A percentile compares a stretch with the other conserved stretches of the same genome.
These are phyloP conservation scores for Sclerotinia subarctica DNA, from an alignment of 2,329 filamentous ascomycete species.

Conservation along the genomic window DNA sequence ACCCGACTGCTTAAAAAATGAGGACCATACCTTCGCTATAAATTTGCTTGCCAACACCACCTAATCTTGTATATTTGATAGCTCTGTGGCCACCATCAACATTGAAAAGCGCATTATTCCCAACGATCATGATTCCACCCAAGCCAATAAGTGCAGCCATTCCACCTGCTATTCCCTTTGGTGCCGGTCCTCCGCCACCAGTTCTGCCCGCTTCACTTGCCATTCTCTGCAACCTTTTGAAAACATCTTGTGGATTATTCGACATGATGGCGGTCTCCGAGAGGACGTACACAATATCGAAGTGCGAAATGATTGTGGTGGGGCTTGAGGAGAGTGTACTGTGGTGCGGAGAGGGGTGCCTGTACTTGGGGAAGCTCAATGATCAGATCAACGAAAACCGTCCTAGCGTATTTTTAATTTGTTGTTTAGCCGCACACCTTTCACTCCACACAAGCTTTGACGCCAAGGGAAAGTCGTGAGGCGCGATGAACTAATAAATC, in stretches of 20 bases:
- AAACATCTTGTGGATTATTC: constrained; percentile 61
- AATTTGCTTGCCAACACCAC: constrained; percentile 93
- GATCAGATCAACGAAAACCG: constrained; percentile 17
- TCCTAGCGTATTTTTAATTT: constrained; percentile 20
- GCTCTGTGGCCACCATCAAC: constrained; percentile 98
- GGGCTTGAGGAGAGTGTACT: not conserved
- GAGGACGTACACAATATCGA: not conserved
- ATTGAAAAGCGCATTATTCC: constrained; percentile 63
- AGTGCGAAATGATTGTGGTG: constrained; percentile 9
- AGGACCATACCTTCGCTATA: constrained; percentile 75
- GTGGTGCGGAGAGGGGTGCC: not conserved
- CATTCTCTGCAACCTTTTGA: constrained; percentile 58
- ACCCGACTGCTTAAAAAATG: not conserved
- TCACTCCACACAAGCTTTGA: constrained; percentile 21
- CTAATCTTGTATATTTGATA: constrained; percentile 94
- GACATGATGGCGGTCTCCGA: constrained; percentile 32
- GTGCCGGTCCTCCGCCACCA: constrained; percentile 43
- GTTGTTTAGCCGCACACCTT: constrained; percentile 17
- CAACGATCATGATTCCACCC: constrained; percentile 51
- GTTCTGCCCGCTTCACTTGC: constrained; percentile 53
- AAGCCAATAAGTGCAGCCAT: constrained; percentile 52
- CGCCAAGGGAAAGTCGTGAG: constrained; percentile 13
- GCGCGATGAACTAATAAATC: constrained; percentile 11
- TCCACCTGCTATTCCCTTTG: constrained; percentile 52
- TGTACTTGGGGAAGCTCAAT: constrained; percentile 8